Conservation (phyloP, 257 asterid species). For the Schizonepeta tenuifolia region DNA sequence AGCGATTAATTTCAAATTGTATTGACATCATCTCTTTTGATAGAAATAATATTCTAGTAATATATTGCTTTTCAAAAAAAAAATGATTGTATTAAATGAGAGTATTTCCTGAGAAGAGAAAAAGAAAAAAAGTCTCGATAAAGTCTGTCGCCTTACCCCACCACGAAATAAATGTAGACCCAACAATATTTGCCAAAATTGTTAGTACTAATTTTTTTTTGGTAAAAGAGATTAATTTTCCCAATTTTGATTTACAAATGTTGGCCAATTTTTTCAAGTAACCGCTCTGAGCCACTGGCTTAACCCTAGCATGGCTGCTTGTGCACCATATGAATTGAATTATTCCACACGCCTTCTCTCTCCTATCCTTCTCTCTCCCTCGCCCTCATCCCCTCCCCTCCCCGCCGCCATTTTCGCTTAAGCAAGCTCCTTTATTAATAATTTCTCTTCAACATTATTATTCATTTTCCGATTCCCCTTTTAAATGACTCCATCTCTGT, state of each 20-base stretch:
- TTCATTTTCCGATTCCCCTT: not conserved
- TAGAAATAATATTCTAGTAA: too few species aligned
- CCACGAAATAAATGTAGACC: too few species aligned
- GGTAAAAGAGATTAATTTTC: not conserved
- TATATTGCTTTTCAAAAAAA: too few species aligned
- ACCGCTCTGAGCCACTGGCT: not conserved
- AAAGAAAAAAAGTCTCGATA: too few species aligned
- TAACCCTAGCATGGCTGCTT: slow-evolving; percentile 27
- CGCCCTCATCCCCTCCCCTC: not conserved
- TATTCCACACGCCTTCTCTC: slow-evolving; percentile 7
- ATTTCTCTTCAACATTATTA: not conserved
- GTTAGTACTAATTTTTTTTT: too few species aligned
- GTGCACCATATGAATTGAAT: slow-evolving; percentile 2
- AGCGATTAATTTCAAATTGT: too few species aligned
- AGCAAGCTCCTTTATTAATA: not conserved
- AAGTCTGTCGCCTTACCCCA: too few species aligned
- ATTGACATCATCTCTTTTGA: too few species aligned
- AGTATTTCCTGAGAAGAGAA: too few species aligned
- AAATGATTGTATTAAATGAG: too few species aligned
- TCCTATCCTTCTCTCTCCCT: not conserved
- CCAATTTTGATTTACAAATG: not conserved
- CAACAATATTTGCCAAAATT: too few species aligned
- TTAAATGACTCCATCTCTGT: slow-evolving; percentile 23
- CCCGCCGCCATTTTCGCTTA: slow-evolving; percentile 17
- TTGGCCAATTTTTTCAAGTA: too few species aligned